Evolutionary conservation across 148 eudicot genomes (phyloP).

Genomic region (Suaeda aralocaspica): DNA sequence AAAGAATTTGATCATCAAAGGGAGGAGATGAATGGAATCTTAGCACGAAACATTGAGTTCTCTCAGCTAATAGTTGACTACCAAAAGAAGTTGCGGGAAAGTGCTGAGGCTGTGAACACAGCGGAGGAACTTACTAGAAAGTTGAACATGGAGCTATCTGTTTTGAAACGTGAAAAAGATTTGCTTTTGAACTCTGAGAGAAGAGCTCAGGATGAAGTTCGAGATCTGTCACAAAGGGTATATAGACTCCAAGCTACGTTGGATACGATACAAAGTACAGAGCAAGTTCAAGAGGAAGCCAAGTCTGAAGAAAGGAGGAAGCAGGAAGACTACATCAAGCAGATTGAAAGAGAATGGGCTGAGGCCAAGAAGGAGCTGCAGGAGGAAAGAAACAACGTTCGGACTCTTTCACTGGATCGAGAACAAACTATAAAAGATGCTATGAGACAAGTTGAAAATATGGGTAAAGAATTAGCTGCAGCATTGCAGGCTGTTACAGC

Average conservation of each 20-base stretch:
- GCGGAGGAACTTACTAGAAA: constrained; percentile 74
- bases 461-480: constrained; percentile 62
- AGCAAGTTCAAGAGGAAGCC: constrained; percentile 82
- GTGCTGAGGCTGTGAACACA: constrained; percentile 60
- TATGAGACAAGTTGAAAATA: constrained; percentile 68
- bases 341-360: constrained; percentile 89
- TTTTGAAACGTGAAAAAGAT: constrained; percentile 75
- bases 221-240: constrained; percentile 74
- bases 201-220: constrained; percentile 85
- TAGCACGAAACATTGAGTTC: constrained; percentile 84
- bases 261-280: constrained; percentile 72
- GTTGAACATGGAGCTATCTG: constrained; percentile 71
- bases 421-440: constrained; percentile 58
- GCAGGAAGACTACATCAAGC: constrained; percentile 62
- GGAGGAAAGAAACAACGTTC: constrained; percentile 57
- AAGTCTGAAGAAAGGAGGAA: constrained; percentile 71
- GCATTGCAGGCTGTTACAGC: constrained; percentile 61
- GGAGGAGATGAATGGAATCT: constrained; percentile 58
- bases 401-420: constrained; percentile 54
- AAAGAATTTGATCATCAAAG: constrained; percentile 83
- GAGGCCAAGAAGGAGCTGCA: constrained; percentile 89
- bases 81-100: constrained; percentile 73
- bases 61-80: constrained; percentile 77
- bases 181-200: constrained; percentile 71
- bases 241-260: constrained; percentile 82